Evolutionary conservation across 176 grass and related monocot genomes (phyloP).

Genomic region (Stipa capillata): DNA sequence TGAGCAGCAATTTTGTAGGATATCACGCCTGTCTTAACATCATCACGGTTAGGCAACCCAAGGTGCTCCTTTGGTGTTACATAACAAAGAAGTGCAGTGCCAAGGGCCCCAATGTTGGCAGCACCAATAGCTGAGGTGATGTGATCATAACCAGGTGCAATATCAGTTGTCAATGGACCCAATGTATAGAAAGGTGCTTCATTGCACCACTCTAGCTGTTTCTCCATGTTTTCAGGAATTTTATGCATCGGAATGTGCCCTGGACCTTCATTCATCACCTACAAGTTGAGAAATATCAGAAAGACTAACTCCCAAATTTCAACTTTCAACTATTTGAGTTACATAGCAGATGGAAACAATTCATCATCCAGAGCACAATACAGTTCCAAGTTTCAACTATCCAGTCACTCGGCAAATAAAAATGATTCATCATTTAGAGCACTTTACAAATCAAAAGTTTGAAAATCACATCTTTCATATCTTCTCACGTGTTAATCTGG

Average conservation of each 20-base stretch:
- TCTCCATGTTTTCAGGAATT: constrained; percentile 98
- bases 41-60: constrained; percentile 93
- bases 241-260: constrained; percentile 96
- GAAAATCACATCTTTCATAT: too few relatives aligned
- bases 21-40: constrained; percentile 91
- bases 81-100: constrained; percentile 97
- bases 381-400: neutral
- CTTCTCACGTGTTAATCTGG: too few relatives aligned
- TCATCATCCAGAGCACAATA: neutral
- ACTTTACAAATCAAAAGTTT: neutral
- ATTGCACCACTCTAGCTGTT: constrained; percentile 96
- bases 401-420: neutral
- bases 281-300: constrained; percentile 21
- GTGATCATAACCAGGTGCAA: constrained; percentile 98
- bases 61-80: constrained; percentile 98
- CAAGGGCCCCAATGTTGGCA: constrained; percentile 90
- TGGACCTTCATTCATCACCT: constrained; percentile 99
- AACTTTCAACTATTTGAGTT: neutral
- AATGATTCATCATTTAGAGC: neutral
- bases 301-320: neutral
- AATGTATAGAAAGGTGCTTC: constrained; percentile 97
- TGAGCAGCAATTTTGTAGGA: constrained; percentile 97
- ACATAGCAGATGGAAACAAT: neutral
- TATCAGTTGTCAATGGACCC: constrained; percentile 94
- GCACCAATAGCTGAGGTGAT: constrained; percentile 98